Evolutionary conservation across 331 rosid species (phyloP), one percentile per base, ranked within the genome.

Genomic region (Telfairia occidentalis): DNA sequence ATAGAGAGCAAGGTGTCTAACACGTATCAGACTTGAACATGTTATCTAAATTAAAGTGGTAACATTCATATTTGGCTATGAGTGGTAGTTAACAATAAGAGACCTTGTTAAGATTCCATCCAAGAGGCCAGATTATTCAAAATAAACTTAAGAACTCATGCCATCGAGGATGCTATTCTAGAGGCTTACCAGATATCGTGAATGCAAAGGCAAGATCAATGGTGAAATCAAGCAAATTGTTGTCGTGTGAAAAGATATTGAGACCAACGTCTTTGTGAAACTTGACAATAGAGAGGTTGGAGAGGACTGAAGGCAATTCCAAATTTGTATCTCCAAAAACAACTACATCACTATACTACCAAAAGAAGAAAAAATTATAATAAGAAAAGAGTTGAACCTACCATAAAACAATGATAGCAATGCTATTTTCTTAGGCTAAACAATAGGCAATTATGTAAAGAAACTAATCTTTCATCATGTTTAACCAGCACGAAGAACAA

Each of bases 261-360:
- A 65, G 78, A 82, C 82, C 85, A 67, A 81, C 38, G 76, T 81
- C 83, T 67, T 84, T 81, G 88, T 91, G 92, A 81, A 88, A 77
- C 89, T 91, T 97, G 35, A 94, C 89, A 60, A 81, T 84, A 80
- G 98, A 88, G 40, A 86, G 95, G 54, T 88, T 91, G 34, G 97
- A 91, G 78, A 91, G 81, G 80, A 88, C 86, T 0, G 95, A 88
- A 66, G 97, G 98, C 63, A 81, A 82, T 82, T 94, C 98, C 77
- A 91, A 69, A 85, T 94, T 94, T 67, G 91, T 83, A 78, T 94
- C 98, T 70, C 98, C 96, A 79, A 89, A 91, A 57, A 89, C 98
- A 82, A 90, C 89, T 71, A 88, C 38, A 73, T 79, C 76, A 19
- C 29, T 83, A 77, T 43, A 80, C 97, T 94, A 89, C 78, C 79